A percentile compares a stretch with the other conserved stretches of the same genome.
Evolutionary conservation across 805 yeast species (phyloP).

Genomic region (Alloascoidea hylecoeti): DNA sequence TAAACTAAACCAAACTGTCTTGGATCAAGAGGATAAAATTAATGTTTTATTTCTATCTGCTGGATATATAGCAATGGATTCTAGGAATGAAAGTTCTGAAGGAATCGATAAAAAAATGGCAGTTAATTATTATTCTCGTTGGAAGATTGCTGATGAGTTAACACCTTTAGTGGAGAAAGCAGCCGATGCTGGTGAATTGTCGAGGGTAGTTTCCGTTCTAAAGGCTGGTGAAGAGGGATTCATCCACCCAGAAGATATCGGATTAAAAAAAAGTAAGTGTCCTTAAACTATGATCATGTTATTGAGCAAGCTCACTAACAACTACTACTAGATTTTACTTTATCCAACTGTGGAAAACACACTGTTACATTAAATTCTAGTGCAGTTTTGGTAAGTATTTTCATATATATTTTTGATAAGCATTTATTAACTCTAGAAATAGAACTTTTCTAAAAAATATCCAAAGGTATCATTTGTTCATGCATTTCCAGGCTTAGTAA

Average conservation of each 20-base stretch:
- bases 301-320: too few species aligned
- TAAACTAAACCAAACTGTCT: constrained; percentile 3
- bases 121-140: constrained; percentile 14
- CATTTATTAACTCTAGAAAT: background rate
- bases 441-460: constrained; percentile 9
- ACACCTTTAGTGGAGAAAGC: constrained; percentile 11
- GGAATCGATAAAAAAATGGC: constrained; percentile 14
- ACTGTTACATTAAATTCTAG: constrained; percentile 9
- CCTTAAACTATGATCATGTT: too few species aligned
- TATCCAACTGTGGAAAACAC: constrained; percentile 6
- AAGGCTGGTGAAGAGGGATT: constrained; percentile 11
- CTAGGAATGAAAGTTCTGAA: constrained; percentile 16
- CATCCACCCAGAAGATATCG: constrained; percentile 11
- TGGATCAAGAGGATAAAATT: constrained; percentile 6
- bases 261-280: constrained; percentile 10
- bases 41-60: constrained; percentile 7
- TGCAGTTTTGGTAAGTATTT: constrained; percentile 5
- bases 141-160: constrained; percentile 11
- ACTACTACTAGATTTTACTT: too few species aligned
- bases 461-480: constrained; percentile 12
- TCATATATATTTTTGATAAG: background rate
- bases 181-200: constrained; percentile 9
- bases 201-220: constrained; percentile 13
- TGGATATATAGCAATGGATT: constrained; percentile 15
- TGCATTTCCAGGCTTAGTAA: constrained; percentile 13